phyloP scores from a whole-genome alignment of 108 stramenopile genomes.

The Discostella stelligeroides region DNA sequence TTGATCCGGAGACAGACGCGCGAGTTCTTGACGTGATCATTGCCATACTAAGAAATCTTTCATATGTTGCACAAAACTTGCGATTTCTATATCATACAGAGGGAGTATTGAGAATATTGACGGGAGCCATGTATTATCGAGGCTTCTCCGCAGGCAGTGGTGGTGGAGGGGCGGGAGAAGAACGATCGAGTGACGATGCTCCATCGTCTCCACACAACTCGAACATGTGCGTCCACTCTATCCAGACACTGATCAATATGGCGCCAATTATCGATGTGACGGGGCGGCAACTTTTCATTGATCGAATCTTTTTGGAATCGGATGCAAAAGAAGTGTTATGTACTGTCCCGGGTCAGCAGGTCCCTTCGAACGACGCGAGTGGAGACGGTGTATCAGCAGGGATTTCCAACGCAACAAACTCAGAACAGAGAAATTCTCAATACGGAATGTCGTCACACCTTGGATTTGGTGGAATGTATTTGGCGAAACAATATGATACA shows the following conservation, averaged over 20 bases:
- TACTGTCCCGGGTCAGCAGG: constrained; percentile 44
- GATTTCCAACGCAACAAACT: background rate
- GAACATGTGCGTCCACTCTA: constrained; percentile 59
- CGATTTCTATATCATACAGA: constrained; percentile 70
- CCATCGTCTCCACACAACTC: constrained; percentile 45
- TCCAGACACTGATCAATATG: constrained; percentile 67
- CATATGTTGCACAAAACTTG: constrained; percentile 66
- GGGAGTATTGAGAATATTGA: constrained; percentile 55
- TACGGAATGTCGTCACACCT: constrained; percentile 54
- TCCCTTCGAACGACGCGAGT: constrained; percentile 29
- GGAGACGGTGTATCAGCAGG: constrained; percentile 28
- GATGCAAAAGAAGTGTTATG: constrained; percentile 45
- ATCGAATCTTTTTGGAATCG: constrained; percentile 65
- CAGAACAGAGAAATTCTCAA: constrained; percentile 30
- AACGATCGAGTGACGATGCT: constrained; percentile 45
- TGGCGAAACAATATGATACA: constrained; percentile 75
- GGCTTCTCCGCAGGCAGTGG: constrained; percentile 21
- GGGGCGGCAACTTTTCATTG: constrained; percentile 72
- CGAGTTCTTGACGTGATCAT: constrained; percentile 41
- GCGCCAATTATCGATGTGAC: constrained; percentile 74
- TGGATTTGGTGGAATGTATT: constrained; percentile 72
- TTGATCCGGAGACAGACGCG: constrained; percentile 33
- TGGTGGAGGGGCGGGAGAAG: constrained; percentile 13
- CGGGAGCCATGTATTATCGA: constrained; percentile 75
- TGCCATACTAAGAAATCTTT: constrained; percentile 44